A percentile compares a stretch with the other conserved stretches of the same genome.
Conservation (phyloP, 345 rosid species). For the Linum lewisii region DNA sequence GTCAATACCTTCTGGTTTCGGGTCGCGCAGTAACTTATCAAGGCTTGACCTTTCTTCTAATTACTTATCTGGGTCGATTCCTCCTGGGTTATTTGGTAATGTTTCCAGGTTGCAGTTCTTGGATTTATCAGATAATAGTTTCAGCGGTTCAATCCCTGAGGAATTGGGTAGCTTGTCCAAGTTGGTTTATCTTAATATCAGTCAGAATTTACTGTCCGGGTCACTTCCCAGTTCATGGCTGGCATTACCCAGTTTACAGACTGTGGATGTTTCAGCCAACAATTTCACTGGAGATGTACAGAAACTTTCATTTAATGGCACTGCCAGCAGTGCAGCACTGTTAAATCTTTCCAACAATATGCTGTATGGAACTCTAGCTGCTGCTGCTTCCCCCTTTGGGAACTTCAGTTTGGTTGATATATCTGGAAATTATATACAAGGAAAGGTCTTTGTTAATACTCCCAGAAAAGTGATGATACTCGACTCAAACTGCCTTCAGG, state of each 20-base stretch:
- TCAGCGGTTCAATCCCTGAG: conserved; percentile 14
- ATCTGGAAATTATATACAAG: conserved; percentile 25
- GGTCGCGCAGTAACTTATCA: conserved; percentile 14
- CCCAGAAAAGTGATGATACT: conserved; percentile 7
- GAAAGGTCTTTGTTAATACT: conserved; percentile 9
- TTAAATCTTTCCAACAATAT: conserved; percentile 21
- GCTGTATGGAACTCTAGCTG: conserved; percentile 18
- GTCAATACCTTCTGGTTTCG: conserved; percentile 10
- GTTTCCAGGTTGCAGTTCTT: conserved; percentile 10
- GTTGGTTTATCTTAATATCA: conserved; percentile 19
- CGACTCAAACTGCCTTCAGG: conserved; percentile 17
- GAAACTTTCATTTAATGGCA: conserved; percentile 7
- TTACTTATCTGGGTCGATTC: conserved; percentile 19
- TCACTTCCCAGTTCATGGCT: conserved; percentile 11
- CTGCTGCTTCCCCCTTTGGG: background rate
- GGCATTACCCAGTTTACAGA: conserved; percentile 10
- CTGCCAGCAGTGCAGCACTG: background rate
- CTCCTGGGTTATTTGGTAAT: conserved; percentile 9
- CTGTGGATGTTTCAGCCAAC: conserved; percentile 21
- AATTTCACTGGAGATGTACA: conserved; percentile 14
- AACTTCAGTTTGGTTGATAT: conserved; percentile 12
- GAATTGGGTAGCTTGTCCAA: conserved; percentile 17
- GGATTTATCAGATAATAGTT: conserved; percentile 18
- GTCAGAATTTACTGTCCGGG: conserved; percentile 18
- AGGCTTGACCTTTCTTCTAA: conserved; percentile 22